Evolutionary conservation across 2,329 filamentous ascomycete genomes (phyloP).

Genomic region (Aspergillus sp.): DNA sequence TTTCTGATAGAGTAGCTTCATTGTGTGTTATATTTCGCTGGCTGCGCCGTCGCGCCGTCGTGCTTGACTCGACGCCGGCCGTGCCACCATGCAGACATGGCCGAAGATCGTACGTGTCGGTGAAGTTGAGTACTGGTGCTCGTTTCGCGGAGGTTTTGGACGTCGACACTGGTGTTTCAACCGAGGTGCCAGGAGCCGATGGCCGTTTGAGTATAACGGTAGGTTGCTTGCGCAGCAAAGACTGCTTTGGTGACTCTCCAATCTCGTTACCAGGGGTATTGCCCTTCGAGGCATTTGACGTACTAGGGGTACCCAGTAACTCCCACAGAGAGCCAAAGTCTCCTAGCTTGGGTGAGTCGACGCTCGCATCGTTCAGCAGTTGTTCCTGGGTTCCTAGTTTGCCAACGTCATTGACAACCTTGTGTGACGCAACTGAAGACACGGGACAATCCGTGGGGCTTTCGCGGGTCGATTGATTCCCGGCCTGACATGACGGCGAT

Average conservation of each 20-base stretch:
- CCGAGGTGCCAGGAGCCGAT: background rate
- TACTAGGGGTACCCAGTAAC: constrained; percentile 29
- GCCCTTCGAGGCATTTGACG: constrained; percentile 11
- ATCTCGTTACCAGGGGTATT: background rate
- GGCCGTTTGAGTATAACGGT: background rate
- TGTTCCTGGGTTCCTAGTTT: background rate
- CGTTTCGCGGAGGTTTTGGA: constrained; percentile 6
- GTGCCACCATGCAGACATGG: background rate
- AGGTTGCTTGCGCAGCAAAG: background rate
- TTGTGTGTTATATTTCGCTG: background rate
- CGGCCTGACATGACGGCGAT: constrained; percentile 27
- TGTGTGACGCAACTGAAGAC: constrained; percentile 6
- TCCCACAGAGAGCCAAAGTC: constrained; percentile 47
- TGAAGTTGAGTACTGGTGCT: constrained; percentile 1
- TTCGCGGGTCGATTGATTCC: constrained; percentile 10
- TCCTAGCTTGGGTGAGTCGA: constrained; percentile 33
- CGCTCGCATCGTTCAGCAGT: background rate
- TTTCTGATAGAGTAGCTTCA: constrained; percentile 26
- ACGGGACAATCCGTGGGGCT: constrained; percentile 13
- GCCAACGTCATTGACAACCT: constrained; percentile 9
- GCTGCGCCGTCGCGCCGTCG: constrained; percentile 2
- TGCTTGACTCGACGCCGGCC: constrained; percentile 1
- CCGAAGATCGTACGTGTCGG: constrained; percentile 2
- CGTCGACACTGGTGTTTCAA: background rate
- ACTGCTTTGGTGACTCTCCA: background rate